Base-by-base conservation (phyloP, 768 basidiomycete species). In the Leccinum obscurum region DNA sequence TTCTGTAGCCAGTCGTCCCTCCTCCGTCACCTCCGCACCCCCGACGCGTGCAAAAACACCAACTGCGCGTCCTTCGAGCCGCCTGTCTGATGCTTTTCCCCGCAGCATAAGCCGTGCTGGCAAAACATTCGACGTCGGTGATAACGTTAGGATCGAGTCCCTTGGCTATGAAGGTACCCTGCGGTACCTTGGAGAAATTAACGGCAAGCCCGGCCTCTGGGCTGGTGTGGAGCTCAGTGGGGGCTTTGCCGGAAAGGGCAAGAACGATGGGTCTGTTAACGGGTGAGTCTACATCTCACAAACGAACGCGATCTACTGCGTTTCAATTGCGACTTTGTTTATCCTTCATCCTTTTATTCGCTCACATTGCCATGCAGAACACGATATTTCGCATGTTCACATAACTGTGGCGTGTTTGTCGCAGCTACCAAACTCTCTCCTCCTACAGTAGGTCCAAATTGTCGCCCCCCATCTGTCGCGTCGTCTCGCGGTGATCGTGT, bases 351-450 rank as follows among this genome's bases (percentile, higher is more conserved):
- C 37, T 52, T 54, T 50, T 51, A 46, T 56, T 35, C 51, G 41
- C 65, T 70, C 44, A 69, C 56, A 11, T 49, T 44, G 7, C 26
- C 32, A 3, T 61, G 5, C 66, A 95, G 94, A 46, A 83, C 84
- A 51, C 85, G 81, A 67, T 98, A 99, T 72, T 99, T 99, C 66
- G 66, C 77, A 2, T 98, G 95, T 73, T 85, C 92, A 17, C 85
- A 86, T 1, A 83, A 85, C 50, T 95, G 93, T 62, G 96, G 96
- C 28, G 92, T 99, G 41, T 99, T 98, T 70, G 89, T 96, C 22
- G 85, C 90, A 6, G 79, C 86, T 1, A 77, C 84, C 35, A 97
- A 97, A 72, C 84, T 99, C 20, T 90, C 93, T 2, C 68, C 85
- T 5, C 86, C 91, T 6, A 93, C 90, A 3, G 85, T 86, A 20